phyloP scores from a whole-genome alignment of 495 filamentous ascomycete species.

The Monascus purpureus region DNA sequence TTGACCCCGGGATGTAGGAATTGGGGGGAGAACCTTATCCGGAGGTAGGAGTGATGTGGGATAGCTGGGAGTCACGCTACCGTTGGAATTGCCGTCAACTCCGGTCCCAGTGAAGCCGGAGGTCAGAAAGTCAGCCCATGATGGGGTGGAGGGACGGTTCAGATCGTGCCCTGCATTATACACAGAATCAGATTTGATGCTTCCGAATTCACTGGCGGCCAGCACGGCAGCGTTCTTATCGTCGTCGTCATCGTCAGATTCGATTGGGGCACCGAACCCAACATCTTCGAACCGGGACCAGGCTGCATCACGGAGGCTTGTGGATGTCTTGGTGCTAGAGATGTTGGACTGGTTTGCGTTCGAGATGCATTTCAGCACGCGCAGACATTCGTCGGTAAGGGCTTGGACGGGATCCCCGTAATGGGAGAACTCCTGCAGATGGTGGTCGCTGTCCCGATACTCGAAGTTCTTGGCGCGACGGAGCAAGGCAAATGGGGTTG shows the following conservation, averaged over 20 bases:
- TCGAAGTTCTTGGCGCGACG: slow-evolving; percentile 90
- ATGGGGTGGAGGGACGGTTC: slow-evolving; percentile 84
- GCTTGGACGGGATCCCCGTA: slow-evolving; percentile 83
- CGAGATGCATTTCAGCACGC: slow-evolving; percentile 80
- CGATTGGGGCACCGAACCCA: slow-evolving; percentile 70
- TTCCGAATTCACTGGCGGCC: slow-evolving; percentile 15
- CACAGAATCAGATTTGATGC: slow-evolving; percentile 43
- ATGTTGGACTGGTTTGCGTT: slow-evolving; percentile 71
- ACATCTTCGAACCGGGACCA: slow-evolving; percentile 97
- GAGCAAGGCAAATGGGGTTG: slow-evolving; percentile 82
- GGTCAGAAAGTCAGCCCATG: slow-evolving; percentile 94
- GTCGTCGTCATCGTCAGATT: slow-evolving; percentile 52
- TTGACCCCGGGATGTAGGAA: slow-evolving; percentile 52
- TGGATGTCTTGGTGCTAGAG: slow-evolving; percentile 51
- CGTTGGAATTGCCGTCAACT: slow-evolving; percentile 20
- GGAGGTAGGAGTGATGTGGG: slow-evolving; percentile 65
- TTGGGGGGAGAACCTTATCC: slow-evolving; percentile 81
- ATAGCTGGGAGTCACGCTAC: slow-evolving; percentile 34
- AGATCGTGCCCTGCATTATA: slow-evolving; percentile 44
- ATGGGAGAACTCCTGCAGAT: slow-evolving; percentile 67
- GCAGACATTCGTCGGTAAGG: slow-evolving; percentile 82
- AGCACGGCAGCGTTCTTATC: slow-evolving; percentile 18
- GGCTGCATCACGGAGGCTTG: slow-evolving; percentile 64
- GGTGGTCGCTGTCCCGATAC: slow-evolving; percentile 76
- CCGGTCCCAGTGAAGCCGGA: slow-evolving; percentile 58